Evolutionary conservation across 1,284 basidiomycete species (phyloP).

Genomic region (Cutaneotrichosporon cavernicola): DNA sequence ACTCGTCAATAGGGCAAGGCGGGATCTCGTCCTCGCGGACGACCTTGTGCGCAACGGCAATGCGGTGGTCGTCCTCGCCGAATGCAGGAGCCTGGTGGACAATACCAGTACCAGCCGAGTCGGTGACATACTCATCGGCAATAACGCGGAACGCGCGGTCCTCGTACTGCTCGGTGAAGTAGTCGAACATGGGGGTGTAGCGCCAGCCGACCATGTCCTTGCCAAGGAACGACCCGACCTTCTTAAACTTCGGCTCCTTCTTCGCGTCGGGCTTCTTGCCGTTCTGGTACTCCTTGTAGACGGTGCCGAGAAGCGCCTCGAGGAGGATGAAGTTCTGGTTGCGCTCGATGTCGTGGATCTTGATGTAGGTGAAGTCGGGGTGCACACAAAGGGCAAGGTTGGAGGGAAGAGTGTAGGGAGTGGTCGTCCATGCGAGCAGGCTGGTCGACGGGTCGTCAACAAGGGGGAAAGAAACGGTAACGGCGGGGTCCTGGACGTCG

Average conservation of each 20-base stretch:
- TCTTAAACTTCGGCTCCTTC: constrained; percentile 96
- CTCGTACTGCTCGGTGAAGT: constrained; percentile 92
- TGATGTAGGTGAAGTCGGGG: constrained; percentile 93
- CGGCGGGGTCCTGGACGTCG: constrained; percentile 92
- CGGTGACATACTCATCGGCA: constrained; percentile 90
- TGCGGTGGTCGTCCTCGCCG: constrained; percentile 97
- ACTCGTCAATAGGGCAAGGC: constrained; percentile 92
- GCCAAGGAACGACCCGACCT: constrained; percentile 80
- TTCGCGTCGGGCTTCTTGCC: constrained; percentile 54
- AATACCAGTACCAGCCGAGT: constrained; percentile 92
- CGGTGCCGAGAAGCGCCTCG: constrained; percentile 78
- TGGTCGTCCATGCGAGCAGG: constrained; percentile 97
- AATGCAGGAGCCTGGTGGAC: constrained; percentile 99
- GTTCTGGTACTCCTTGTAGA: constrained; percentile 84
- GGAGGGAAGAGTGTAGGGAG: constrained; percentile 96
- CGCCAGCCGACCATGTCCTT: constrained; percentile 93
- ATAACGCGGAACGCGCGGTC: constrained; percentile 89
- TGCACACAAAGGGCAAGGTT: constrained; percentile 95
- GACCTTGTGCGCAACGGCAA: constrained; percentile 80
- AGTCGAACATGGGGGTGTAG: constrained; percentile 94
- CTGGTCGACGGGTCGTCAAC: constrained; percentile 89
- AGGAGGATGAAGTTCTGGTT: constrained; percentile 90
- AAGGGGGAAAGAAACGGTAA: constrained; percentile 89
- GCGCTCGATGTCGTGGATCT: constrained; percentile 88
- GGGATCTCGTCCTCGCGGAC: constrained; percentile 84